Evolutionary conservation across 202 grass and related monocot genomes (phyloP).

Genomic region (Carex arenaria): DNA sequence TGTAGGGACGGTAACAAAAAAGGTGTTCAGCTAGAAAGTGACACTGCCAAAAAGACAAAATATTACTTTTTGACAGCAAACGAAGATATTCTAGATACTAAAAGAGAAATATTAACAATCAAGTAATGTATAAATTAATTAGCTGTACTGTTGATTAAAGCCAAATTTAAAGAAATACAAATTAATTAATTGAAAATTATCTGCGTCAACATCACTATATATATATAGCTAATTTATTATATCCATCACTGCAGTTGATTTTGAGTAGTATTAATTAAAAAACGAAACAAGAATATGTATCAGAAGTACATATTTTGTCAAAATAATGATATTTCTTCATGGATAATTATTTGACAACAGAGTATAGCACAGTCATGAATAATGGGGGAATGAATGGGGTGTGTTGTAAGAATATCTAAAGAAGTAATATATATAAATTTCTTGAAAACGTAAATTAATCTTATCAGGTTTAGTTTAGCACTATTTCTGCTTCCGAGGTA

Average conservation of each 20-base stretch:
- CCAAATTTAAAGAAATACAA: too few species aligned
- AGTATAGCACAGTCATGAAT: background rate
- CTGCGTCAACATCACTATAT: background rate
- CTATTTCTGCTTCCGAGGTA: conserved; percentile 29
- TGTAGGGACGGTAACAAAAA: background rate
- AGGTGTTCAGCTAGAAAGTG: background rate
- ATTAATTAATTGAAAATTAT: background rate
- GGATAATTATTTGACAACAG: background rate
- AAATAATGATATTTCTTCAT: background rate
- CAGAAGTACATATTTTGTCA: background rate
- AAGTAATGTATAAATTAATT: background rate
- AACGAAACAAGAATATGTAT: background rate
- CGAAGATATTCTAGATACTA: background rate
- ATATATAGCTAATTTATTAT: too few species aligned
- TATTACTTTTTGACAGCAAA: background rate
- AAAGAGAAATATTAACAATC: background rate
- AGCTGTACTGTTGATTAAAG: background rate
- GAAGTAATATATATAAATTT: background rate
- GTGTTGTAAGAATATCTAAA: conserved; percentile 18
- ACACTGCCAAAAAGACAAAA: background rate
- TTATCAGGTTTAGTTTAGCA: conserved; percentile 16
- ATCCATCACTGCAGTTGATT: background rate
- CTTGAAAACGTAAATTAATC: conserved; percentile 14
- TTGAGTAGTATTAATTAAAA: background rate
- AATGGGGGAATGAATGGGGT: conserved; percentile 15